Evolutionary conservation across 2,329 filamentous ascomycete genomes (phyloP).

Genomic region (Cadophora malorum): DNA sequence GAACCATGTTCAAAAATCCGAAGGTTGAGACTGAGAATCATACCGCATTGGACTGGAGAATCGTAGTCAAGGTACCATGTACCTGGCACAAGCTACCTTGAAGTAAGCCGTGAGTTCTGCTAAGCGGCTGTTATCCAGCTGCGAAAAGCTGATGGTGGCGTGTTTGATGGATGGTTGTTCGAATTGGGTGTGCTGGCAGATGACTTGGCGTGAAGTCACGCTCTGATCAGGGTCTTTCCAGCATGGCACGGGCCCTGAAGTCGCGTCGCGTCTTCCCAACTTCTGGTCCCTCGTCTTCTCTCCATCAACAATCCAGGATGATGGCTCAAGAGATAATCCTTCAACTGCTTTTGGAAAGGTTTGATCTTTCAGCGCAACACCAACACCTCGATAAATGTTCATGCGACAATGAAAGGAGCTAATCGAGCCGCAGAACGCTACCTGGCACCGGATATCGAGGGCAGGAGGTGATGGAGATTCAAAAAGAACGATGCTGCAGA

Average conservation of each 20-base stretch:
- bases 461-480: not conserved
- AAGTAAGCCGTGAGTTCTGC: not conserved
- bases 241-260: not conserved
- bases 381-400: no score
- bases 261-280: not conserved
- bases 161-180: not conserved
- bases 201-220: not conserved
- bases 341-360: no score
- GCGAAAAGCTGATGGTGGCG: not conserved
- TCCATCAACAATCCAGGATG: no score
- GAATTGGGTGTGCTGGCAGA: not conserved
- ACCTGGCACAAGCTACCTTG: not conserved
- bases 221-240: not conserved
- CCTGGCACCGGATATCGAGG: not conserved
- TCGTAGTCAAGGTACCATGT: not conserved
- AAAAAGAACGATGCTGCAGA: not conserved
- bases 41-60: not conserved
- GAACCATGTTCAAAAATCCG: not conserved
- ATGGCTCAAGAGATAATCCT: no score
- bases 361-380: no score
- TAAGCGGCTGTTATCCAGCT: not conserved
- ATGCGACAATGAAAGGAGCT: not conserved
- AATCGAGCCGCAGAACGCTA: not conserved
- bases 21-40: not conserved
- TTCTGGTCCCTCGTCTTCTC: not conserved